Base-by-base conservation (phyloP, 1,284 basidiomycete species). In the Mycosarcoma maydis region DNA sequence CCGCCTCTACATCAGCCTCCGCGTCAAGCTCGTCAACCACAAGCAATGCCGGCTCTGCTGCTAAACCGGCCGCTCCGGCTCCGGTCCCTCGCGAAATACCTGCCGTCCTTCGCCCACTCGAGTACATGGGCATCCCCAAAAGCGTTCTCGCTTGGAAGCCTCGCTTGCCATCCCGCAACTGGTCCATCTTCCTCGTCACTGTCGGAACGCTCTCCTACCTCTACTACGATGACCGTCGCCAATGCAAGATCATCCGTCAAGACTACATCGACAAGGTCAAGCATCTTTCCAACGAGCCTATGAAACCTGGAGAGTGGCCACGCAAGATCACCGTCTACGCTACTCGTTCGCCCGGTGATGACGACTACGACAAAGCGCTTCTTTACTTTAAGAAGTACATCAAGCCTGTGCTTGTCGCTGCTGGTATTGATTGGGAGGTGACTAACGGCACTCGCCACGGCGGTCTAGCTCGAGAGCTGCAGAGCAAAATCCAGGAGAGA, bases 321-420 rank as follows among this genome's bases (percentile, higher is more conserved):
- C 87, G 94, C 39, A 92, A 90, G 81, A 89, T 97, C 55, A 89
- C 86, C 2, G 92, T 98, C 19, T 93, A 92, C 77, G 92, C 90
- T 26, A 88, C 88, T 33, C 91, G 91, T 80, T 95, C 93, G 88
- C 93, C 94, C 1, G 94, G 92, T 42, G 96, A 98, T 82, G 92
- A 95, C 77, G 94, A 98, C 79, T 88, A 89, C 72, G 89, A 94
- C 80, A 88, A 91, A 65, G 87, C 89, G 50, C 84, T 92, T 77
- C 88, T 86, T 81, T 93, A 92, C 85, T 98, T 98, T 84, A 89
- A 91, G 80, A 92, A 91, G 85, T 98, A 96, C 83, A 88, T 97
- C 85, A 96, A 96, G 94, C 95, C 95, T 6, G 88, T 96, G 65
- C 86, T 98, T 13, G 91, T 94, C 27, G 93, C 95, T 9, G 93